A percentile compares a stretch with the other conserved stretches of the same genome.
Evolutionary conservation across 768 basidiomycete species (phyloP).

Genomic region (Mycena albidolilacea): DNA sequence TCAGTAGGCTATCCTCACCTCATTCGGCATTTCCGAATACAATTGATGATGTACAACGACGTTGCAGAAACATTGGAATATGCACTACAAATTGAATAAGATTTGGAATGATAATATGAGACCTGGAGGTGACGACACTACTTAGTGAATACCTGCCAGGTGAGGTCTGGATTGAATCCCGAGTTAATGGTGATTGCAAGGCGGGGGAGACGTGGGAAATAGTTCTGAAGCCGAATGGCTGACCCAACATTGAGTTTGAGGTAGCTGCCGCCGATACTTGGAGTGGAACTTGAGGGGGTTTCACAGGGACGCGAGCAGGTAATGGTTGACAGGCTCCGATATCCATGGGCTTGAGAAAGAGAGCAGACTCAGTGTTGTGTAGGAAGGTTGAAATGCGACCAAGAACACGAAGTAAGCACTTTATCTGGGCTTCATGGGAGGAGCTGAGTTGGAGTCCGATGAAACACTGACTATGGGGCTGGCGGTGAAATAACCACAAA

Average conservation of each 20-base stretch:
- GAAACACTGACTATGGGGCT: too few relatives aligned
- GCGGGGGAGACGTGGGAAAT: neutral
- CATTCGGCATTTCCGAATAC: neutral
- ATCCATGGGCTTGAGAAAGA: too few relatives aligned
- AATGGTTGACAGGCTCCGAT: too few relatives aligned
- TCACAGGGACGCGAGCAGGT: too few relatives aligned
- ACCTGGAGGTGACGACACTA: neutral
- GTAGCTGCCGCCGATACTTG: neutral
- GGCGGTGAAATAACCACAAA: too few relatives aligned
- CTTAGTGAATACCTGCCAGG: neutral
- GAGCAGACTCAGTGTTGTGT: too few relatives aligned
- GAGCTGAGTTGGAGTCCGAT: neutral
- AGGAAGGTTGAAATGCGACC: too few relatives aligned
- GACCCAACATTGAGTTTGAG: neutral
- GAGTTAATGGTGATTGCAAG: neutral
- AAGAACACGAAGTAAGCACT: too few relatives aligned
- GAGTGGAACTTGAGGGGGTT: too few relatives aligned
- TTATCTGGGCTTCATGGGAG: neutral
- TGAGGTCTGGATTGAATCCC: neutral
- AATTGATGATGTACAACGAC: too few relatives aligned
- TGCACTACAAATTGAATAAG: constrained; percentile 2
- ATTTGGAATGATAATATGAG: constrained; percentile 1
- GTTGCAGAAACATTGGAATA: neutral
- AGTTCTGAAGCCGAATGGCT: neutral
- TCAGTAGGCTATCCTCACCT: constrained; percentile 1